phyloP scores from a whole-genome alignment of 2,329 filamentous ascomycete genomes.

The Scortechinia acanthostroma region DNA sequence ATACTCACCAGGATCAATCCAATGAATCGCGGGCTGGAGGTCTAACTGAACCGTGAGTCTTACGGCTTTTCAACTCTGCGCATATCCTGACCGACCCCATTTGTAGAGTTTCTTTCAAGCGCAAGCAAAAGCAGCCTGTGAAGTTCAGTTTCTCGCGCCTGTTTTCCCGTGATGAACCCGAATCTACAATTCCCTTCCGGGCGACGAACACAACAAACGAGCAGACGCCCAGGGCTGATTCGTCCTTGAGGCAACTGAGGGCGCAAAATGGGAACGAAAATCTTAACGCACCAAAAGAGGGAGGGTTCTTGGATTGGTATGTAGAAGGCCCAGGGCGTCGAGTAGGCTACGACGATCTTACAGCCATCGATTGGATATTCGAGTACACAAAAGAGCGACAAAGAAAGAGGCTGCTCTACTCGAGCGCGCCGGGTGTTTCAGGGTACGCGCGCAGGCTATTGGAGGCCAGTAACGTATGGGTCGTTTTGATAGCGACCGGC shows the following conservation, averaged over 20 bases:
- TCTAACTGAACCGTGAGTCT: no score
- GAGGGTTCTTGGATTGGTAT: constrained; percentile 42
- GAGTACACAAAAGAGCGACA: constrained; percentile 63
- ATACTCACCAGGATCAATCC: no score
- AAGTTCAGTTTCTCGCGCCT: background rate
- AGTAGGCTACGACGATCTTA: constrained; percentile 60
- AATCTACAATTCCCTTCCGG: no score
- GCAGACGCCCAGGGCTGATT: no score
- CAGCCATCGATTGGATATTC: constrained; percentile 65
- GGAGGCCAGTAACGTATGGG: constrained; percentile 57
- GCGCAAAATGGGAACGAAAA: no score
- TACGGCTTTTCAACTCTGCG: no score
- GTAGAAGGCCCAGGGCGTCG: constrained; percentile 55
- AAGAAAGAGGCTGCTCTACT: constrained; percentile 43
- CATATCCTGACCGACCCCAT: no score
- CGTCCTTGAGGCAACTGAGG: no score
- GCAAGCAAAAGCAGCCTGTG: background rate
- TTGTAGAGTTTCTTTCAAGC: background rate
- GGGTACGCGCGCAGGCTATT: constrained; percentile 46
- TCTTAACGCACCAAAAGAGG: background rate
- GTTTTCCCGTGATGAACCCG: background rate
- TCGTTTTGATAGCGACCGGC: constrained; percentile 54
- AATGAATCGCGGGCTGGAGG: no score
- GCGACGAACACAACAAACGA: no score
- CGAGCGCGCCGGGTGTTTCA: constrained; percentile 40